phyloP scores from a whole-genome alignment of 208 protist genomes.

The Dictyostelium gargantuum region DNA sequence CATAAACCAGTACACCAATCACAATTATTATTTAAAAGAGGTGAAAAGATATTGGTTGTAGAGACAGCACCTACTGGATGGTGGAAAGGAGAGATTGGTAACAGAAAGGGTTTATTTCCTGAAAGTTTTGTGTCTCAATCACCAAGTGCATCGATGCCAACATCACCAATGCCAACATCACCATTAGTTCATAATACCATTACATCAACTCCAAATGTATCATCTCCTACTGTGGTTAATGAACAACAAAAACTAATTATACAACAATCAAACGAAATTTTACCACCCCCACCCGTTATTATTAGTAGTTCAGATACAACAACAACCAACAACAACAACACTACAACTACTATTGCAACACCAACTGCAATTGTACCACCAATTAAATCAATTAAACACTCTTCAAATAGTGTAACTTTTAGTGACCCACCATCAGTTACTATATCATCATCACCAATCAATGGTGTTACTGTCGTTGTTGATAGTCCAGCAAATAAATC shows the following conservation, averaged over 20 bases:
- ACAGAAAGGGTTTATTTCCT: slow-evolving; percentile 24
- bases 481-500: not conserved
- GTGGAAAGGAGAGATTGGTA: slow-evolving; percentile 23
- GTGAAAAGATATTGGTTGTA: slow-evolving; percentile 16
- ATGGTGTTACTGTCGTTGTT: not conserved
- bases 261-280: not conserved
- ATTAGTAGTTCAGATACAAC: not conserved
- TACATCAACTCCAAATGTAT: not conserved
- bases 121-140: not conserved
- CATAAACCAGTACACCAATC: slow-evolving; percentile 53
- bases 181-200: not conserved
- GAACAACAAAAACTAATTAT: not conserved
- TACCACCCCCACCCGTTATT: not conserved
- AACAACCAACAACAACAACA: too few relatives aligned
- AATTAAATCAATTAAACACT: not conserved
- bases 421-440: not conserved
- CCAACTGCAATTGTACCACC: not conserved
- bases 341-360: not conserved
- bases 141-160: not conserved
- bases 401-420: not conserved
- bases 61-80: slow-evolving; percentile 41
- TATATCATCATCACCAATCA: not conserved
- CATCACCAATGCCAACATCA: not conserved
- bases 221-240: not conserved
- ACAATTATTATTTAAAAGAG: slow-evolving; percentile 32